These are phyloP conservation scores for Penicillium egyptiacum DNA, from an alignment of 495 filamentous ascomycete genomes.

Conservation along the genomic window DNA sequence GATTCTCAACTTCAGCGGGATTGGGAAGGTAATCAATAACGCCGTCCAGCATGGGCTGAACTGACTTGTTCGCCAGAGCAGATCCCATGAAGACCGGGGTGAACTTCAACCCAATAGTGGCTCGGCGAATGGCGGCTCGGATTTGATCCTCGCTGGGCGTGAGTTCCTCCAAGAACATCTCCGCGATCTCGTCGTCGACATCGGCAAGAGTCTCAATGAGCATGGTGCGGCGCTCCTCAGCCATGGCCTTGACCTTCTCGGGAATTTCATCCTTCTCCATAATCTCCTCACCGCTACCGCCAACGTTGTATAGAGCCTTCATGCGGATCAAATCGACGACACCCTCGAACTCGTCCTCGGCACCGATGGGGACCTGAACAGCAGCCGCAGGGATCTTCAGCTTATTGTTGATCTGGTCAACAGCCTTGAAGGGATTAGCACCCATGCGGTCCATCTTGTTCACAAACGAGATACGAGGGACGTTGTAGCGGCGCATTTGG, in stretches of 20 bases:
- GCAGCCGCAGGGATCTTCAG: slow-evolving; percentile 90
- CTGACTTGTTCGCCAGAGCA: slow-evolving; percentile 88
- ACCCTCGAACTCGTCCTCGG: slow-evolving; percentile 89
- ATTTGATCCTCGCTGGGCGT: slow-evolving; percentile 77
- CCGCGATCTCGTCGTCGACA: slow-evolving; percentile 97
- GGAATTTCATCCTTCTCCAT: slow-evolving; percentile 79
- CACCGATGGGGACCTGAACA: slow-evolving; percentile 91
- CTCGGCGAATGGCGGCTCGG: slow-evolving; percentile 83
- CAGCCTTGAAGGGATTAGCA: slow-evolving; percentile 95
- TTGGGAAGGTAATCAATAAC: slow-evolving; percentile 97
- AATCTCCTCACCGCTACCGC: slow-evolving; percentile 69
- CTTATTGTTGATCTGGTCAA: slow-evolving; percentile 96
- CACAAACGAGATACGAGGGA: slow-evolving; percentile 91
- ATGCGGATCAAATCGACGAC: slow-evolving; percentile 92
- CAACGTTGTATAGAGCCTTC: slow-evolving; percentile 91
- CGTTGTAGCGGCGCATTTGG: slow-evolving; percentile 98
- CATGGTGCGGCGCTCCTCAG: slow-evolving; percentile 73
- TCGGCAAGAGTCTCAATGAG: slow-evolving; percentile 96
- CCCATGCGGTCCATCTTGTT: slow-evolving; percentile 99
- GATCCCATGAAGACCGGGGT: slow-evolving; percentile 96
- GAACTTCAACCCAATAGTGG: slow-evolving; percentile 87
- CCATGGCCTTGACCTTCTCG: slow-evolving; percentile 67
- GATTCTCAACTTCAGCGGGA: slow-evolving; percentile 84
- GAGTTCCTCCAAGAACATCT: slow-evolving; percentile 87
- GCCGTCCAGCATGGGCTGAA: slow-evolving; percentile 96